phyloP scores from a whole-genome alignment of 306 rosid genomes.

The Fagus sylvatica region DNA sequence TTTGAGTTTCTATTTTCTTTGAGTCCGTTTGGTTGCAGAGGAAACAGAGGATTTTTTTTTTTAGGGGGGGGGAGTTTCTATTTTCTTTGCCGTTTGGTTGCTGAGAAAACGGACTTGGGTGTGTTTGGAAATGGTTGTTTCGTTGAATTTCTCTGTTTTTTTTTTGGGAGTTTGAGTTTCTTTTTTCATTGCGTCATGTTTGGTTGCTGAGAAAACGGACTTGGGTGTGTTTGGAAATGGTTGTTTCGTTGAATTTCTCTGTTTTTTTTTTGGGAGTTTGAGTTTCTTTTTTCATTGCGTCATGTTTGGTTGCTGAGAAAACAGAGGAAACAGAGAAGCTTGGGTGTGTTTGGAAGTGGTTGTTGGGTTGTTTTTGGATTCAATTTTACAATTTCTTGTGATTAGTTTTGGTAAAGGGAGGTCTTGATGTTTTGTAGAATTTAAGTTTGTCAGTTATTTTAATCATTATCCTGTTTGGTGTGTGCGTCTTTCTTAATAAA shows the following conservation, averaged over 20 bases:
- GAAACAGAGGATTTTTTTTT: not conserved
- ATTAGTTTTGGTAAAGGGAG: not conserved
- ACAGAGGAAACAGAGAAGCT: not conserved
- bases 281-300: not conserved
- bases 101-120: not conserved
- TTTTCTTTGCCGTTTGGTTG: not conserved
- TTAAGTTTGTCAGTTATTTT: not conserved
- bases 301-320: slow-evolving; percentile 1
- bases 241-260: no score
- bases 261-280: slow-evolving; percentile 9
- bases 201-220: no score
- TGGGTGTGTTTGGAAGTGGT: not conserved
- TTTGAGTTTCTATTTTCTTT: not conserved
- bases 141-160: not conserved
- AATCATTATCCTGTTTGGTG: not conserved
- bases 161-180: not conserved
- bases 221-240: no score
- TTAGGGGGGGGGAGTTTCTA: not conserved
- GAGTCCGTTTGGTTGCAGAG: not conserved
- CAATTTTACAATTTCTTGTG: not conserved
- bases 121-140: not conserved
- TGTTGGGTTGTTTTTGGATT: not conserved
- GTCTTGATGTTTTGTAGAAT: not conserved
- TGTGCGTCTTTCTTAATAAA: not conserved
- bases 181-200: no score